These are phyloP conservation scores for Vickermania ingenoplastis DNA, from an alignment of 208 protist genomes.

Conservation along the genomic window DNA sequence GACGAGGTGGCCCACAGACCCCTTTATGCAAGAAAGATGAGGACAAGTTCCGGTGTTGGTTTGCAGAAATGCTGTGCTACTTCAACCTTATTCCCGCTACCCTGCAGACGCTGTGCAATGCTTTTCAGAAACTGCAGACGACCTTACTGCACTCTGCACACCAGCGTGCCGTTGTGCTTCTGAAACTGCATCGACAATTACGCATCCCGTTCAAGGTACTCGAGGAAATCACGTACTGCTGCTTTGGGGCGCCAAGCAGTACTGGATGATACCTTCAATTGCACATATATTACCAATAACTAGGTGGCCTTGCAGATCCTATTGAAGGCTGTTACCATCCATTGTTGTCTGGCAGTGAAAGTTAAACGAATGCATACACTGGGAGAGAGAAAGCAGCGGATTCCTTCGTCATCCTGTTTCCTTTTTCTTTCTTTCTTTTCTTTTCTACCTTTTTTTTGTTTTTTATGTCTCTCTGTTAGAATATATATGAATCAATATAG, in stretches of 20 bases:
- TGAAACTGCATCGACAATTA: constrained; percentile 14
- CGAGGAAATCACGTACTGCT: constrained; percentile 18
- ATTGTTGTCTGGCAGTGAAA: too few relatives aligned
- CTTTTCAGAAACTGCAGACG: background rate
- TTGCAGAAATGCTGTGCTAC: constrained; percentile 30
- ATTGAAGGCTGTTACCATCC: too few relatives aligned
- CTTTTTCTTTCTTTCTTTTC: constrained; percentile 7
- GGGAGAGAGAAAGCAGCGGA: too few relatives aligned
- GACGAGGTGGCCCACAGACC: too few relatives aligned
- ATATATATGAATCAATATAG: too few relatives aligned
- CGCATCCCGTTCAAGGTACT: constrained; percentile 14
- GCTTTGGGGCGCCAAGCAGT: constrained; percentile 4
- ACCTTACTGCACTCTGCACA: background rate
- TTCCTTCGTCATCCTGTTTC: too few relatives aligned
- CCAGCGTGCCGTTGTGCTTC: constrained; percentile 5
- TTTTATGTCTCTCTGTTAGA: too few relatives aligned
- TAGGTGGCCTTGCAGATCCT: too few relatives aligned
- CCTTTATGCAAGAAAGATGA: too few relatives aligned
- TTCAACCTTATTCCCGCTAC: background rate
- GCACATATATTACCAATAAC: too few relatives aligned
- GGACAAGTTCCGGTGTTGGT: constrained; percentile 13
- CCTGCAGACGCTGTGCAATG: background rate
- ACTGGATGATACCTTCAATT: too few relatives aligned
- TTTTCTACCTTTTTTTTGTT: constrained; percentile 2
- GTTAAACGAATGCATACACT: too few relatives aligned